Evolutionary conservation across 2,329 filamentous ascomycete genomes (phyloP), one percentile per base, ranked within the genome.

Genomic region (Pyricularia pennisetigena): DNA sequence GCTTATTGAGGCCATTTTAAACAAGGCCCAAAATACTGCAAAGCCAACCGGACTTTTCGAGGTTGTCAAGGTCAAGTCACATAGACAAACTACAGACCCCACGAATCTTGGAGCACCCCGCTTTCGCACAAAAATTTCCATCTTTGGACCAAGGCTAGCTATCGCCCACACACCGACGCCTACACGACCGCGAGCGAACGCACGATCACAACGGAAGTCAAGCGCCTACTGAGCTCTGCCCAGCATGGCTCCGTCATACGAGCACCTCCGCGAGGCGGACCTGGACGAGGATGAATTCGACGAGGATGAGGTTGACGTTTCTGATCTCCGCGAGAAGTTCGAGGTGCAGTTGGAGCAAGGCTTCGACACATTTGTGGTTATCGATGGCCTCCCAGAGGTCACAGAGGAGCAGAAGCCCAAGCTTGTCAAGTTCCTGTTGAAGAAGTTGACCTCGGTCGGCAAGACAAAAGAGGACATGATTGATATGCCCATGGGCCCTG

Each of bases 281-380:
- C 90, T 94, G 79, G 87, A 90, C 76, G 87, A 90, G 73, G 93
- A 95, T 76, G 90, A 94, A 78, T 91, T 90, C 78, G 94, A 97
- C 78, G 90, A 95, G 81, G 90, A 94, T 77, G 93, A 97, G 78
- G 90, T 98, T 80, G 94, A 98, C 79, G 93, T 97, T 79, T 94
- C 92, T 74, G 94, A 99, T 82, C 86, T 99, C 73, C 88, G 90
- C 78, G 94, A 96, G 79, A 93, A 96, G 80, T 97, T 94, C 78
- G 93, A 98, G 81, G 94, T 98, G 71, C 92, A 94, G 78, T 85
- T 98, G 72, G 95, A 99, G 79, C 92, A 97, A 80, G 95, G 95
- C 69, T 90, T 97, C 75, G 95, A 99, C 78, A 91, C 93, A 72
- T 99, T 99, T 76, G 91, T 99, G 72, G 94, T 98, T 71, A 87